phyloP scores from a whole-genome alignment of 1,139 yeast species.

The Geotrichum macrosporum region DNA sequence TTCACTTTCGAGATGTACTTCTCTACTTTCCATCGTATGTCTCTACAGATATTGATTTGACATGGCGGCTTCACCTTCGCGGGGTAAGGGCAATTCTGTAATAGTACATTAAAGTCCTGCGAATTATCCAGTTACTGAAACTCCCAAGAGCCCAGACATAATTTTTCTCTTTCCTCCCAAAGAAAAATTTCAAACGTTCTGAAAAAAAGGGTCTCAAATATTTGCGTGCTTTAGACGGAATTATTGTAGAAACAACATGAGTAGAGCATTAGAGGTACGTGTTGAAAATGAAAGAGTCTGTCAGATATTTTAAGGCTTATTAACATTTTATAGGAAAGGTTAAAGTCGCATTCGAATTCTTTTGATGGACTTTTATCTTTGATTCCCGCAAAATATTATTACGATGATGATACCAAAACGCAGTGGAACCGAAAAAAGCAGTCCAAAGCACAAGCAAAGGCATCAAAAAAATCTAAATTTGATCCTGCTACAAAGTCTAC shows the following conservation, averaged over 20 bases:
- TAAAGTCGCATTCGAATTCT: constrained; percentile 78
- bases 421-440: constrained; percentile 85
- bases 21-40: too few species aligned
- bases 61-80: too few species aligned
- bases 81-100: too few species aligned
- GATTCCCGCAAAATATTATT: constrained; percentile 49
- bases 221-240: too few species aligned
- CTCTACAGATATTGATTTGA: too few species aligned
- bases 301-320: constrained; percentile 1
- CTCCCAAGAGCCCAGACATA: too few species aligned
- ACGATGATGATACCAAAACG: constrained; percentile 66
- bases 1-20: too few species aligned
- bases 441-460: constrained; percentile 58
- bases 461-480: constrained; percentile 63
- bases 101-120: constrained; percentile 11
- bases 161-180: constrained; percentile 2
- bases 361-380: constrained; percentile 85
- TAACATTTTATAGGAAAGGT: constrained; percentile 55
- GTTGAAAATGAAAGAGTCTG: constrained; percentile 7
- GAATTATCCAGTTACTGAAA: constrained; percentile 6
- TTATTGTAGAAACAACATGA: constrained; percentile 24
- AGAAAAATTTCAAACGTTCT: constrained; percentile 6
- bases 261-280: constrained; percentile 32
- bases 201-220: neutral
- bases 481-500: constrained; percentile 63